Evolutionary conservation across 2,329 filamentous ascomycete species (phyloP).

Genomic region (Phialocephala subalpina): DNA sequence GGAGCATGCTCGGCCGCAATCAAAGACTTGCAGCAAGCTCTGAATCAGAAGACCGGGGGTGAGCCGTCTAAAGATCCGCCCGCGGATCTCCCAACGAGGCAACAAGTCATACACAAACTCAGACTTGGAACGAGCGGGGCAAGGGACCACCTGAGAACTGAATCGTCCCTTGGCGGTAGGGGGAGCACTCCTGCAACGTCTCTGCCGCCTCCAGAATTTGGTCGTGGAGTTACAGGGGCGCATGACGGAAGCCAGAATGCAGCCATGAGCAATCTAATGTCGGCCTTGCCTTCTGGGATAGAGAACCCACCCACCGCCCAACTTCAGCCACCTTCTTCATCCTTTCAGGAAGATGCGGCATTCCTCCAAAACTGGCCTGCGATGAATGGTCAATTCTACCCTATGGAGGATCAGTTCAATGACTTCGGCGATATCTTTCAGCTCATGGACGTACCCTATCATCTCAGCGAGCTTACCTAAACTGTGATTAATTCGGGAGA

Average conservation of each 20-base stretch:
- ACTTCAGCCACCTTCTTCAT: not conserved
- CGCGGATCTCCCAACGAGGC: not conserved
- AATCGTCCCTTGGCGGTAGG: not conserved
- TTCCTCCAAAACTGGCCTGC: conserved; percentile 3
- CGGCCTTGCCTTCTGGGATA: not conserved
- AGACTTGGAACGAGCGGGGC: not conserved
- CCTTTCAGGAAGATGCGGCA: not conserved
- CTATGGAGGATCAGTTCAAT: conserved; percentile 6
- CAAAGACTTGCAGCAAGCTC: conserved; percentile 40
- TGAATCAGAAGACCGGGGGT: not conserved
- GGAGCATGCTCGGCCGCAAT: conserved; percentile 49
- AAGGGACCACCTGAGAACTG: not conserved
- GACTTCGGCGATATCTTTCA: conserved; percentile 20
- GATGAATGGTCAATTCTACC: conserved; percentile 4
- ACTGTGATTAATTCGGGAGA: not conserved
- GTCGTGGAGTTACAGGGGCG: too few relatives aligned
- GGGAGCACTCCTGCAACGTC: not conserved
- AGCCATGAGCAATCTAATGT: not conserved
- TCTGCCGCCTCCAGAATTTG: not conserved
- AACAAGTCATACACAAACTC: not conserved
- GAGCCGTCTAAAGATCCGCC: not conserved
- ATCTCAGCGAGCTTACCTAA: conserved; percentile 10
- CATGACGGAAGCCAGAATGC: not conserved
- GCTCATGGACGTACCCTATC: conserved; percentile 15
- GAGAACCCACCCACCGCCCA: not conserved